phyloP scores from a whole-genome alignment of 768 basidiomycete genomes.

The Dioszegia crocea region DNA sequence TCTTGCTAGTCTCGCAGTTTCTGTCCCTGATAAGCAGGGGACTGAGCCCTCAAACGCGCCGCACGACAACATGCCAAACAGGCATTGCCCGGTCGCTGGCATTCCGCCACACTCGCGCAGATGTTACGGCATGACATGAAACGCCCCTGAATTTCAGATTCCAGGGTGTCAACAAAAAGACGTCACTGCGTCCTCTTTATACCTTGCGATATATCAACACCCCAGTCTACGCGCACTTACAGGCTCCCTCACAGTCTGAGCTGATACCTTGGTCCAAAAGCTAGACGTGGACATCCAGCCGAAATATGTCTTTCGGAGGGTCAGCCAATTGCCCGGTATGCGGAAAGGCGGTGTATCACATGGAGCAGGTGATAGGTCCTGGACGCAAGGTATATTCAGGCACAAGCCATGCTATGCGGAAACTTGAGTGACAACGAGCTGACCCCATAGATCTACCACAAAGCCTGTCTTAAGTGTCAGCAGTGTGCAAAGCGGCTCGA shows the following conservation, averaged over 20 bases:
- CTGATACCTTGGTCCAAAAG: too few species aligned
- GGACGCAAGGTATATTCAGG: constrained; percentile 32
- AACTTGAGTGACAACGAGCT: too few species aligned
- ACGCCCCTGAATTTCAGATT: not conserved
- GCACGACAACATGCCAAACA: too few species aligned
- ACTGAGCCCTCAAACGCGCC: too few species aligned
- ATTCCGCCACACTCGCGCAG: too few species aligned
- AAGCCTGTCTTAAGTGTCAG: constrained; percentile 43
- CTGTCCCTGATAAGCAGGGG: too few species aligned
- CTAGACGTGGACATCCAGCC: too few species aligned
- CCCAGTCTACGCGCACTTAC: too few species aligned
- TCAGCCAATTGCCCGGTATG: constrained; percentile 36
- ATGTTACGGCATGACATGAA: not conserved
- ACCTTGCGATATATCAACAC: too few species aligned
- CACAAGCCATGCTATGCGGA: not conserved
- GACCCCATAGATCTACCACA: constrained; percentile 37
- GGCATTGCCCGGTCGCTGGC: too few species aligned
- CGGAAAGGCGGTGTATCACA: constrained; percentile 40
- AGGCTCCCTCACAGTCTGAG: not conserved
- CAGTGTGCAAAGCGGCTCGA: constrained; percentile 44
- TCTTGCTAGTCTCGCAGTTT: too few species aligned
- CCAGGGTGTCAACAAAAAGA: constrained; percentile 4
- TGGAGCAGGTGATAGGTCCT: constrained; percentile 43
- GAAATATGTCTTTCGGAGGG: constrained; percentile 19
- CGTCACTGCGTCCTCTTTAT: not conserved